These are phyloP conservation scores for Bacidia gigantensis DNA, from an alignment of 495 filamentous ascomycete genomes.

Conservation along the genomic window DNA sequence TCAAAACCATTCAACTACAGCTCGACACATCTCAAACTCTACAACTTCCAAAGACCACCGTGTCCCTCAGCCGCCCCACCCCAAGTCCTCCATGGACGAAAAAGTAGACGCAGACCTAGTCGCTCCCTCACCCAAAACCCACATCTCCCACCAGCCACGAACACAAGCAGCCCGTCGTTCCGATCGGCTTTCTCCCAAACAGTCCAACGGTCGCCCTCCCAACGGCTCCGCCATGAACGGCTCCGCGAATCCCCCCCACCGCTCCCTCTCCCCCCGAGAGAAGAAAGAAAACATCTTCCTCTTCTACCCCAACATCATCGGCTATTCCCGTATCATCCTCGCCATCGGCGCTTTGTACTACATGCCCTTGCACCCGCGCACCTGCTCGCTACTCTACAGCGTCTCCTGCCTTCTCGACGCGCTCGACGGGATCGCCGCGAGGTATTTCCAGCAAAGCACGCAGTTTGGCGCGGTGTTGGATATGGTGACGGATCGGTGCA, in stretches of 20 bases:
- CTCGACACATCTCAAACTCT: too few species aligned
- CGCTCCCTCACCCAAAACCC: background rate
- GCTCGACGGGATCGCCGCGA: constrained; percentile 81
- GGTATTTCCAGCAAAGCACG: constrained; percentile 77
- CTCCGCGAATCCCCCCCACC: background rate
- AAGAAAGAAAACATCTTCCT: constrained; percentile 78
- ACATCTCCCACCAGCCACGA: background rate
- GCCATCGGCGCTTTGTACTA: constrained; percentile 90
- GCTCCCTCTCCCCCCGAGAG: constrained; percentile 14
- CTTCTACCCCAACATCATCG: constrained; percentile 91
- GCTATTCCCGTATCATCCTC: constrained; percentile 78
- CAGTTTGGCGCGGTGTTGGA: constrained; percentile 91
- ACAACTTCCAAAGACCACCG: too few species aligned
- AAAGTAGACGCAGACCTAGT: background rate
- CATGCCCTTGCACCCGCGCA: constrained; percentile 93
- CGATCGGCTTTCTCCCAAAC: background rate
- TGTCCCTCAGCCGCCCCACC: too few species aligned
- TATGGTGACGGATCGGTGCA: constrained; percentile 95
- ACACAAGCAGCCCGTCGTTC: background rate
- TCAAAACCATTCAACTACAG: too few species aligned
- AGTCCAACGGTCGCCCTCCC: background rate
- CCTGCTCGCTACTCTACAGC: constrained; percentile 81
- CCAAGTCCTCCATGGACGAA: background rate
- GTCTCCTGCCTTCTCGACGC: constrained; percentile 90
- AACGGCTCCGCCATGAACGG: constrained; percentile 12